Evolutionary conservation across 1,284 basidiomycete genomes (phyloP).

Genomic region (Malassezia brasiliensis): DNA sequence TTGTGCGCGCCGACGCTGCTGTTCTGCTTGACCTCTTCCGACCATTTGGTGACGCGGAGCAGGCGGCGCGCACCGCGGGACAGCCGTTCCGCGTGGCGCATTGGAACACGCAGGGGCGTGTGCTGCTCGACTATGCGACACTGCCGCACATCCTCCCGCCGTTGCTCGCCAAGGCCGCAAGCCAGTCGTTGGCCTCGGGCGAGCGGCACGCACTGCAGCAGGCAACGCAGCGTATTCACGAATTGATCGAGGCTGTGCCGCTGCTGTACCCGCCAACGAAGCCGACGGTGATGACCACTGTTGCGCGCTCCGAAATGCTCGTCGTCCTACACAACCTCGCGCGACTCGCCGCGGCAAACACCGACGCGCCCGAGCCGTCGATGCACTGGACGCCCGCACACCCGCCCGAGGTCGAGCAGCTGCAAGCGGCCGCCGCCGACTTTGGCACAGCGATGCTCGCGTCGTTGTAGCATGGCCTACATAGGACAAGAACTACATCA

Average conservation of each 20-base stretch:
- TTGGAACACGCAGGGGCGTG: conserved; percentile 43
- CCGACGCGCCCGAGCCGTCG: conserved; percentile 3
- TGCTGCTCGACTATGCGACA: conserved; percentile 34
- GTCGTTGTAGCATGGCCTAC: background rate
- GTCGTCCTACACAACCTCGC: conserved; percentile 57
- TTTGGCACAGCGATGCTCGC: conserved; percentile 9
- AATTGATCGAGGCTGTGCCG: conserved; percentile 50
- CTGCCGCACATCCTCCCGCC: conserved; percentile 57
- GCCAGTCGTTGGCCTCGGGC: conserved; percentile 12
- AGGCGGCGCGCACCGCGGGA: conserved; percentile 53
- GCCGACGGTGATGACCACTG: conserved; percentile 49
- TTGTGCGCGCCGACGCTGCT: conserved; percentile 67
- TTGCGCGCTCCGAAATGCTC: conserved; percentile 66
- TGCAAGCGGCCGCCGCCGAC: conserved; percentile 15
- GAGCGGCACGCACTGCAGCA: conserved; percentile 58
- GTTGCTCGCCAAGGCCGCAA: conserved; percentile 51
- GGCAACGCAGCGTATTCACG: conserved; percentile 52
- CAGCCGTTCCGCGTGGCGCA: conserved; percentile 26
- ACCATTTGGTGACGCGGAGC: conserved; percentile 57
- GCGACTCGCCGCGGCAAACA: conserved; percentile 51
- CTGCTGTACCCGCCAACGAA: conserved; percentile 56
- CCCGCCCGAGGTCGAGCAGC: conserved; percentile 18
- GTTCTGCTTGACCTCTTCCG: conserved; percentile 67
- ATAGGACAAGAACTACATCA: no score
- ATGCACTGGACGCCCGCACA: conserved; percentile 9